Percentiles rank a stretch among this genome's conserved stretches.
Evolutionary conservation across 2,329 filamentous ascomycete genomes (phyloP).

Genomic region (Ceratocystis eucalypticola): DNA sequence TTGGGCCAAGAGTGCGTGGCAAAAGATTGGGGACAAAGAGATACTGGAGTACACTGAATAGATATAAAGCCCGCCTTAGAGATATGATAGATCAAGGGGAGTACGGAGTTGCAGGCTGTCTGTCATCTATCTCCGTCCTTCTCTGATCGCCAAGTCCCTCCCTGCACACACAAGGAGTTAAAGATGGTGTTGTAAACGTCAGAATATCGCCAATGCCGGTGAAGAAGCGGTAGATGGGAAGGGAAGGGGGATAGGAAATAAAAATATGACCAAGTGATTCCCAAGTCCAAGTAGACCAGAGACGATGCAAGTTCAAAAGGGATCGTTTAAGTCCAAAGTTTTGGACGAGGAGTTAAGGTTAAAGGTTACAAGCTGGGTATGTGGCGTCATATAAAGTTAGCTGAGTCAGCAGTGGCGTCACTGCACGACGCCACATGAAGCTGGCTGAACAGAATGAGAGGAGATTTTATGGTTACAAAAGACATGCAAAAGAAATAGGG

Average conservation of each 20-base stretch:
- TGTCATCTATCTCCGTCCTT: neutral
- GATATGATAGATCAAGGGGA: neutral
- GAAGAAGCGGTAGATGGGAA: neutral
- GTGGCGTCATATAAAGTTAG: neutral
- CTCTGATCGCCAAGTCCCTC: neutral
- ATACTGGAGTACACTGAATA: too few species aligned
- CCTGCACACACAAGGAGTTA: neutral
- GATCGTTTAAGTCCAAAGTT: neutral
- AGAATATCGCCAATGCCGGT: neutral
- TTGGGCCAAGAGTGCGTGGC: constrained; percentile 21
- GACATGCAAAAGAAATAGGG: too few species aligned
- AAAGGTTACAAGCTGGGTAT: neutral
- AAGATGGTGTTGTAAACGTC: neutral
- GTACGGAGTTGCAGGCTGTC: neutral
- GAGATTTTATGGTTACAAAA: too few species aligned
- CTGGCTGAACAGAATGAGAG: too few species aligned
- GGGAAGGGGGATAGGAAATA: neutral
- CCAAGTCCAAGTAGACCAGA: neutral
- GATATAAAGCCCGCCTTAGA: neutral
- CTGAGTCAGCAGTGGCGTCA: neutral
- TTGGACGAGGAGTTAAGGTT: too few species aligned
- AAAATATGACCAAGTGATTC: neutral
- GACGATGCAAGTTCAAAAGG: neutral
- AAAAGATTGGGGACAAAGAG: constrained; percentile 3
- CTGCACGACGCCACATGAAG: neutral